A percentile compares a stretch with the other conserved stretches of the same genome.
phyloP scores from a whole-genome alignment of 2,329 filamentous ascomycete genomes.

The Colletotrichum abscissum region DNA sequence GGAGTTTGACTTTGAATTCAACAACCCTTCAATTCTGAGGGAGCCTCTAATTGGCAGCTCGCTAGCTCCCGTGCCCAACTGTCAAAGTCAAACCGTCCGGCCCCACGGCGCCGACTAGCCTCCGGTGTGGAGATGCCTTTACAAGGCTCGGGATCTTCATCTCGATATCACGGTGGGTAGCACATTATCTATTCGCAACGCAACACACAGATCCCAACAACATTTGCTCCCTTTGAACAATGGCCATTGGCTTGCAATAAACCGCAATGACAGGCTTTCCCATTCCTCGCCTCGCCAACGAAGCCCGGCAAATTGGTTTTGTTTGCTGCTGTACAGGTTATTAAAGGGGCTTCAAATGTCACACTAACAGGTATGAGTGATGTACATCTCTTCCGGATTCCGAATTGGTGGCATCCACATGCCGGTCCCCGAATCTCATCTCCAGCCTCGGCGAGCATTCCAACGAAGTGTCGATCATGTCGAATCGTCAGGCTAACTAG shows the following conservation, averaged over 20 bases:
- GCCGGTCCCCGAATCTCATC: conserved; percentile 2
- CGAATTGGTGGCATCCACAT: conserved; percentile 5
- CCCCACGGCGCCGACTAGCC: conserved; percentile 21
- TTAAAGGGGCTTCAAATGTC: not conserved
- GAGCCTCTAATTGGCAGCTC: conserved; percentile 10
- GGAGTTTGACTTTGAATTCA: not conserved
- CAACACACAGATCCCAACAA: not conserved
- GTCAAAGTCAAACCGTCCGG: conserved; percentile 31
- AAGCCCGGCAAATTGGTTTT: not conserved
- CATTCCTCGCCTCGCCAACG: not conserved
- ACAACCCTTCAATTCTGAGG: not conserved
- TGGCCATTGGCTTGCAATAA: not conserved
- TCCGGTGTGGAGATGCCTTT: conserved; percentile 10
- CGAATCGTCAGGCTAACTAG: not conserved
- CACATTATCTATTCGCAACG: conserved; percentile 21
- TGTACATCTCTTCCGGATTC: not conserved
- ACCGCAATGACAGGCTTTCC: not conserved
- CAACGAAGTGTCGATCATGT: conserved; percentile 11
- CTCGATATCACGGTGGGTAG: not conserved
- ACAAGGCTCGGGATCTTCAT: not conserved
- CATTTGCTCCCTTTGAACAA: not conserved
- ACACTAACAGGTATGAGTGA: not conserved
- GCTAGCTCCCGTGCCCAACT: conserved; percentile 13
- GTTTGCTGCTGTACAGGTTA: not conserved
- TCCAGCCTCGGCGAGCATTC: conserved; percentile 13